Base-by-base conservation (phyloP, 805 yeast genomes). In the Yarrowia divulgata region DNA sequence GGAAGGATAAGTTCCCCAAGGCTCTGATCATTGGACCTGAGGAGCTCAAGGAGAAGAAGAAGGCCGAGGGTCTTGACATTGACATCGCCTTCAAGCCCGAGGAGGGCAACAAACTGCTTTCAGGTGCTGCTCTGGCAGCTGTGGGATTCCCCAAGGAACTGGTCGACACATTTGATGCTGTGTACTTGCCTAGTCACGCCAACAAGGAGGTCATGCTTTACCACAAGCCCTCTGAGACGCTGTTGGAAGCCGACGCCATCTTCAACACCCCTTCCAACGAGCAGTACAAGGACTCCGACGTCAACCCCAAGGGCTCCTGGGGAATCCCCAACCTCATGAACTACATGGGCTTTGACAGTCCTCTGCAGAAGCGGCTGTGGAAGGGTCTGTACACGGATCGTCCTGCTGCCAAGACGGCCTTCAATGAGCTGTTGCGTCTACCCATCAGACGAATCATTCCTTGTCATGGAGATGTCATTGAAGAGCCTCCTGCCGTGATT, bases 151-250 rank as follows among this genome's bases (percentile, higher is more conserved):
- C 76, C 72, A 76, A 68, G 70, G 77, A 79, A 3, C 79, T 85
- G 32, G 73, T 77, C 23, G 74, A 79, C 37, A 81, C 81, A 68
- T 82, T 87, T 69, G 84, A 86, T 73, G 85, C 88, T 70, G 82
- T 87, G 6, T 88, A 81, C 73, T 75, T 88, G 68, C 89, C 90
- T 13, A 75, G 78, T 6, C 89, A 86, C 73, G 76, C 73, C n/a
- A 89, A 88, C 76, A 81, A 84, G 74, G 93, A 89, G 75, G 76
- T 89, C 67, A 83, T 86, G 2, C 73, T 85, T 72, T 85, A 75
- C 74, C 86, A 86, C 74, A 80, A 79, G 54, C 75, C 76, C 14
- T 78, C 86, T 43, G 83, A 83, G 75, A 80, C 85, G 0, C 73
- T 88, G 19, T 80, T 85, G 70, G 86, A 83, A 72, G 92, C 88